Conservation (phyloP, 148 eudicot species). For the Amaranthus hypochondriacus region DNA sequence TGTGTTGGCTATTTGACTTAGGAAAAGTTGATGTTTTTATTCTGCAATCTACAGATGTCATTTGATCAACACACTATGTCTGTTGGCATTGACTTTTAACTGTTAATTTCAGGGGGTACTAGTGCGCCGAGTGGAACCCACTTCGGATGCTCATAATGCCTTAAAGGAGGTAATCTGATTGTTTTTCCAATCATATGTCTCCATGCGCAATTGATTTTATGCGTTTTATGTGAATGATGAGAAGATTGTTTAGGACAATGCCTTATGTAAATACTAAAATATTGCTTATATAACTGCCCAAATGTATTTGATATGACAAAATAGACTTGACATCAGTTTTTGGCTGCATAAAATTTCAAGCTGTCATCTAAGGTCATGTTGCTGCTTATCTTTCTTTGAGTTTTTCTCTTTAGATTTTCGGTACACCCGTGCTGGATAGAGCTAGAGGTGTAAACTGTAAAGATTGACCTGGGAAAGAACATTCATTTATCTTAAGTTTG, state of each 20-base stretch:
- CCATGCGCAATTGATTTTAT: background rate
- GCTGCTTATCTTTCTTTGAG: background rate
- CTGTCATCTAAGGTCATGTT: background rate
- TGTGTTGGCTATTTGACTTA: background rate
- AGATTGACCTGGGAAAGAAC: background rate
- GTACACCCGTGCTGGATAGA: background rate
- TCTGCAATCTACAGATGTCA: background rate
- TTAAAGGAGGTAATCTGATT: conserved; percentile 69
- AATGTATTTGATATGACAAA: background rate
- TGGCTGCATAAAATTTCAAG: background rate
- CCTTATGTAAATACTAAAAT: background rate
- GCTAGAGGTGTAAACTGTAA: background rate
- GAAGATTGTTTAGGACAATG: background rate
- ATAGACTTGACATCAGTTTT: background rate
- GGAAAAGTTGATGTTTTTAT: background rate
- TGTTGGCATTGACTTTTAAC: conserved; percentile 9
- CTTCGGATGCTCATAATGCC: conserved; percentile 70
- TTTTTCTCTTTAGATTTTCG: conserved; percentile 5
- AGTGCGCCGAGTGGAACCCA: conserved; percentile 87
- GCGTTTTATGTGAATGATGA: conserved; percentile 1
- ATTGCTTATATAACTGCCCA: background rate
- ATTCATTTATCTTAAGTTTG: background rate
- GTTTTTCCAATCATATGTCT: background rate
- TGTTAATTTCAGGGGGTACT: conserved; percentile 73
- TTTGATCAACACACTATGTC: background rate